phyloP scores from a whole-genome alignment of 108 stramenopile genomes.

The Seminavis robusta region DNA sequence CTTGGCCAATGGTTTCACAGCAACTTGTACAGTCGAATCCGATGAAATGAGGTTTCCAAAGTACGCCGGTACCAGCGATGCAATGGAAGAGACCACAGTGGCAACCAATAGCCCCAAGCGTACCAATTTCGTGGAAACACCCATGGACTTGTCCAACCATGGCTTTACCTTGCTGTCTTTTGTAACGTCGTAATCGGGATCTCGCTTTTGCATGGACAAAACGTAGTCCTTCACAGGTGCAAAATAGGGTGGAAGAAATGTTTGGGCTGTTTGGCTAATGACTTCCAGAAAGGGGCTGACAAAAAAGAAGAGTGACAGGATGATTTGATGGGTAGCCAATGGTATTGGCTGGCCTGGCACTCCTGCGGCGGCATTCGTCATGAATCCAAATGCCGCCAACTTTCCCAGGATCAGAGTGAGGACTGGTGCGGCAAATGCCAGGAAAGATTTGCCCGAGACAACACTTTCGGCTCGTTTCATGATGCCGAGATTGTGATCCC shows the following conservation, averaged over 20 bases:
- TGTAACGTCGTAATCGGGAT: constrained; percentile 18
- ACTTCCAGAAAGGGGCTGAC: constrained; percentile 86
- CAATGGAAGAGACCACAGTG: constrained; percentile 51
- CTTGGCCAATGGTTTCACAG: constrained; percentile 72
- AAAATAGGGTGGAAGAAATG: constrained; percentile 62
- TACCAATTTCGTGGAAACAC: constrained; percentile 47
- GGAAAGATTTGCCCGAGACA: constrained; percentile 53
- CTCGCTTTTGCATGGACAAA: not conserved
- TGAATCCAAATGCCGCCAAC: constrained; percentile 85
- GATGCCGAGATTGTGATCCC: constrained; percentile 26
- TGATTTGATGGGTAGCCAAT: constrained; percentile 82
- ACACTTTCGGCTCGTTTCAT: constrained; percentile 17
- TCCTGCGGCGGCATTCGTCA: constrained; percentile 81
- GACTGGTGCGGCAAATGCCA: constrained; percentile 81
- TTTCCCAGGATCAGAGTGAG: constrained; percentile 83
- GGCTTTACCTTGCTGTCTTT: constrained; percentile 24
- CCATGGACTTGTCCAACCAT: constrained; percentile 41
- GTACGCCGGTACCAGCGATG: constrained; percentile 64
- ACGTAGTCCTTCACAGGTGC: constrained; percentile 43
- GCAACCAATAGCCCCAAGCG: constrained; percentile 58
- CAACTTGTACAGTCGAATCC: constrained; percentile 57
- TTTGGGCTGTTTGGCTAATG: constrained; percentile 80
- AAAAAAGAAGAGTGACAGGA: constrained; percentile 78
- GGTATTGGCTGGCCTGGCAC: constrained; percentile 80
- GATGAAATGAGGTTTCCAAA: constrained; percentile 61